Evolutionary conservation across 129 eudicot genomes (phyloP), one percentile per base, ranked within the genome.

Genomic region (Apium graveolens): DNA sequence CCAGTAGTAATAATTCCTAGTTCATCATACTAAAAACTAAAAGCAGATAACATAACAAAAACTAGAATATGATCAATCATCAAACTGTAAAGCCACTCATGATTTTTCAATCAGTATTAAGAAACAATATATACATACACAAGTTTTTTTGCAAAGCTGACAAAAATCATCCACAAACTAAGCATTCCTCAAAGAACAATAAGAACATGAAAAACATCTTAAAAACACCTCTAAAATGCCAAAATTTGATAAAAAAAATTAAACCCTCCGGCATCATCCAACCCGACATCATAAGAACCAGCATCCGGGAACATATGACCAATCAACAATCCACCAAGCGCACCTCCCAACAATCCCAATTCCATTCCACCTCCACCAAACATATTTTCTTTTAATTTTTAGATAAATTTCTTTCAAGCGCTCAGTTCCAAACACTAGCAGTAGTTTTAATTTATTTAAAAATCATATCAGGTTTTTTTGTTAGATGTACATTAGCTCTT

Each of bases 261-360:
- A 63, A 85, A 76, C 5, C 72, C 84, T 14, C 76, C 76, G 0
- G 57, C 75, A 38, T 71, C 75, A 71, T 71, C 75, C 21, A 39
- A 38, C 45, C 85, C 71, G 37, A 62, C 80, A 31, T 74, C 88
- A 75, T 62, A 78, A 35, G 73, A 65, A 3, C 76, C 82, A 0
- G 35, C 83, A 75, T 86, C 92, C 3, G 84, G 80, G 27, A 84
- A 24, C 85, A 80, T 51, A 34, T 88, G 90, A 10, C 90, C 92
- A 35, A 88, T 37, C 79, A 88, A 39, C 44, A 88, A 20, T 48
- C 89, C 92, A 37, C 88, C 92, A 31, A 88, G 69, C 0, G 92
- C 89, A 53, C 92, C 92, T 14, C 92, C 92, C 20, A 88, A 32
- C 65, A 88, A 42, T 45, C 90, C 92, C 41, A 88, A 69, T 2